Evolutionary conservation across 106 monocot genomes (phyloP).

Genomic region (Xerophyta viscosa): DNA sequence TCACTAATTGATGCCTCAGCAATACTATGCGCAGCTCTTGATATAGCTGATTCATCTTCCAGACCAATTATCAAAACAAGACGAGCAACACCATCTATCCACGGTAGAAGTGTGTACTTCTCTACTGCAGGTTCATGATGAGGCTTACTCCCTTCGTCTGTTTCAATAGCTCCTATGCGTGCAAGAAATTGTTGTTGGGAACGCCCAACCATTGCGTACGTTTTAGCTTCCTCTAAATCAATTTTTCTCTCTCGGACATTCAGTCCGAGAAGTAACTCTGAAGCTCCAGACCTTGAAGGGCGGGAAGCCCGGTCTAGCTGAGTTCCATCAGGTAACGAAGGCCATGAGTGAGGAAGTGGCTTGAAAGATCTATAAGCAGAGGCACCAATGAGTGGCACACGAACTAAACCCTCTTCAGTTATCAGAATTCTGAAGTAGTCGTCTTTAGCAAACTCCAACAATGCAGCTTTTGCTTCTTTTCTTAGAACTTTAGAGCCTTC

Average conservation of each 20-base stretch:
- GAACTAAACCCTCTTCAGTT: slow-evolving; percentile 65
- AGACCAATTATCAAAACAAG: slow-evolving; percentile 82
- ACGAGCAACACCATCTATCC: slow-evolving; percentile 76
- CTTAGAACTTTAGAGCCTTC: slow-evolving; percentile 45
- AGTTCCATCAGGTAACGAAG: slow-evolving; percentile 80
- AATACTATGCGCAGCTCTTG: slow-evolving; percentile 57
- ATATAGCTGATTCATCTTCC: slow-evolving; percentile 65
- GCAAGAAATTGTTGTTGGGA: slow-evolving; percentile 94
- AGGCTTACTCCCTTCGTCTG: slow-evolving; percentile 27
- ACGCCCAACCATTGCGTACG: slow-evolving; percentile 75
- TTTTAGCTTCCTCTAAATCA: slow-evolving; percentile 50
- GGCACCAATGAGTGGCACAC: slow-evolving; percentile 66
- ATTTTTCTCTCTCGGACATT: slow-evolving; percentile 37
- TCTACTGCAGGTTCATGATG: slow-evolving; percentile 16
- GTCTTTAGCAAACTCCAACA: slow-evolving; percentile 72
- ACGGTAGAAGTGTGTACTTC: slow-evolving; percentile 55
- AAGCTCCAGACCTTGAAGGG: slow-evolving; percentile 79
- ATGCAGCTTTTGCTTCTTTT: slow-evolving; percentile 63
- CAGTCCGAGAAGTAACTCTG: slow-evolving; percentile 76
- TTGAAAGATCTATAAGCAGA: slow-evolving; percentile 61
- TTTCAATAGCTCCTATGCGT: slow-evolving; percentile 75
- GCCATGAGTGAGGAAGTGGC: slow-evolving; percentile 62
- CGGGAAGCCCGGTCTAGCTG: slow-evolving; percentile 38
- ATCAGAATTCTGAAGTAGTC: slow-evolving; percentile 60
- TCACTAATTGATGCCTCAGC: slow-evolving; percentile 70